phyloP scores from a whole-genome alignment of 2,329 filamentous ascomycete genomes.

The Lachnellula subtilissima region DNA sequence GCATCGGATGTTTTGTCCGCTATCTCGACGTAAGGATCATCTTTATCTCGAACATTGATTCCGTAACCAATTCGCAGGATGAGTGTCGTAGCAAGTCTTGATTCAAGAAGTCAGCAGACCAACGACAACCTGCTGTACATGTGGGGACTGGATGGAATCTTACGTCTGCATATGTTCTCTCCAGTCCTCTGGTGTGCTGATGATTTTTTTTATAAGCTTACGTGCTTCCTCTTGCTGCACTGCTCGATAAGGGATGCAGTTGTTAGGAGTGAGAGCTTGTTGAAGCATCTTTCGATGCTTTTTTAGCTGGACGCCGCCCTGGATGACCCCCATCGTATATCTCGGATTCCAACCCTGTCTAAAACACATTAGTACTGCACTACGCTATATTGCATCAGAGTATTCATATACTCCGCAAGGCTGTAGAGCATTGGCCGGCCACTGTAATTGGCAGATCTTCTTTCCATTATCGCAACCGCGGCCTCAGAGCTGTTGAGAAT shows the following conservation, averaged over 20 bases:
- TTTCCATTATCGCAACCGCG: constrained; percentile 40
- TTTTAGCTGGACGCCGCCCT: constrained; percentile 35
- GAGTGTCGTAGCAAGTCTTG: constrained; percentile 36
- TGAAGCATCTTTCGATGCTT: constrained; percentile 41
- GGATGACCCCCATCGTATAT: constrained; percentile 39
- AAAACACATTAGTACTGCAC: not conserved
- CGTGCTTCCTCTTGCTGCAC: constrained; percentile 29
- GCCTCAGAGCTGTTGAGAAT: constrained; percentile 40
- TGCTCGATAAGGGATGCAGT: constrained; percentile 26
- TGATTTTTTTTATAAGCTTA: constrained; percentile 29
- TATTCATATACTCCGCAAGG: constrained; percentile 4
- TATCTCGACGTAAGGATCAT: constrained; percentile 37
- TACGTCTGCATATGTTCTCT: constrained; percentile 27
- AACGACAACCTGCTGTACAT: not conserved
- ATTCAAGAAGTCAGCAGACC: not conserved
- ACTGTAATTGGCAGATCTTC: constrained; percentile 39
- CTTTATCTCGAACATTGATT: constrained; percentile 32
- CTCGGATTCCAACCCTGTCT: constrained; percentile 33
- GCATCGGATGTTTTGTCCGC: constrained; percentile 22
- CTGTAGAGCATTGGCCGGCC: constrained; percentile 40
- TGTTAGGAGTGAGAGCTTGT: constrained; percentile 36
- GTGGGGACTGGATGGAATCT: not conserved
- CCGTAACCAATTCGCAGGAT: constrained; percentile 40
- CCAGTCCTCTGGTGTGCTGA: constrained; percentile 32
- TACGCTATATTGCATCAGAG: not conserved